Evolutionary conservation across 2,329 filamentous ascomycete species (phyloP).

Genomic region (Colletotrichum spaethianum): DNA sequence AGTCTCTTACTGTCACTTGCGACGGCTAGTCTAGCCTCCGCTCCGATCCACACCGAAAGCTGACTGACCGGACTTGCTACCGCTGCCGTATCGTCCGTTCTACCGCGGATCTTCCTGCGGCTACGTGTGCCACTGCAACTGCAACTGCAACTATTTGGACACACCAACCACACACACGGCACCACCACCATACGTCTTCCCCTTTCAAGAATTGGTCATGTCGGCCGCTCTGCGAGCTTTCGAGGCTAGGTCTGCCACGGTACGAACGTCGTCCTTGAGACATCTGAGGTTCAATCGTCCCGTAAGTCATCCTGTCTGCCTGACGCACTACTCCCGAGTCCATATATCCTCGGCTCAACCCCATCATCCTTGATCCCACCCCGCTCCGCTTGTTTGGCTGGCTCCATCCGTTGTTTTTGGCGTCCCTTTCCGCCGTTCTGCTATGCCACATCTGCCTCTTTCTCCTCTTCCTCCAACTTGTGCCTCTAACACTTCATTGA

Average conservation of each 20-base stretch:
- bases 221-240: constrained; percentile 42
- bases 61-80: constrained; percentile 15
- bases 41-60: constrained; percentile 33
- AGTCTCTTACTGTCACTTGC: not conserved
- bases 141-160: constrained; percentile 29
- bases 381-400: constrained; percentile 24
- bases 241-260: constrained; percentile 42
- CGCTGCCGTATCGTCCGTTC: constrained; percentile 4
- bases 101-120: constrained; percentile 38
- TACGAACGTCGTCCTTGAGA: constrained; percentile 27
- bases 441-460: not conserved
- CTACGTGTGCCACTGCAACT: constrained; percentile 36
- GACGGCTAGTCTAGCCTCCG: constrained; percentile 31
- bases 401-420: constrained; percentile 15
- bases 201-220: constrained; percentile 39
- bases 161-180: constrained; percentile 22
- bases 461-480: constrained; percentile 9
- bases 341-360: constrained; percentile 20
- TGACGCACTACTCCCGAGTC: not conserved
- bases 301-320: constrained; percentile 22
- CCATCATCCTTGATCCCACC: constrained; percentile 26
- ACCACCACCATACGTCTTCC: constrained; percentile 17
- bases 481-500: not conserved
- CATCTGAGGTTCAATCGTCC: constrained; percentile 26
- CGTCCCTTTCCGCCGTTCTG: not conserved